A percentile compares a stretch with the other conserved stretches of the same genome.
These are phyloP conservation scores for Peziza echinospora DNA, from an alignment of 495 filamentous ascomycete species.

Conservation along the genomic window DNA sequence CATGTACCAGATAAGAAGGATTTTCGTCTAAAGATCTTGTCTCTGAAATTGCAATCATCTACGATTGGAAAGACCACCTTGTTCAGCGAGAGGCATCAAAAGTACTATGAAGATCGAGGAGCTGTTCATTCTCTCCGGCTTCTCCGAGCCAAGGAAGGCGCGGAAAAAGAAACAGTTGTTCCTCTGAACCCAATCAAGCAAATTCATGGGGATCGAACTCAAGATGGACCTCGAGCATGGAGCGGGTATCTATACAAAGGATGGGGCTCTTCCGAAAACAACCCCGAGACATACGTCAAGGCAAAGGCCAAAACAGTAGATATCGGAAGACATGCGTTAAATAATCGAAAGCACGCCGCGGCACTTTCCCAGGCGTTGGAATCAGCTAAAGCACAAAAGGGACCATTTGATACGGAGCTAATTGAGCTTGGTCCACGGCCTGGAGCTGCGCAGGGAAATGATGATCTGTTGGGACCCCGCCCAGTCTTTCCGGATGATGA, in stretches of 20 bases:
- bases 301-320: not conserved
- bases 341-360: no score
- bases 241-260: not conserved
- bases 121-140: slow-evolving; percentile 5
- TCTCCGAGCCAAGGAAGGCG: slow-evolving; percentile 8
- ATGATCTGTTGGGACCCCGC: not conserved
- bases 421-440: not conserved
- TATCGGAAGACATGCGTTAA: not conserved
- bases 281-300: not conserved
- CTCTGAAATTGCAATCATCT: slow-evolving; percentile 8
- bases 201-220: not conserved
- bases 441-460: not conserved
- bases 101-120: slow-evolving; percentile 4
- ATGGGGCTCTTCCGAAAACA: not conserved
- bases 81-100: slow-evolving; percentile 7
- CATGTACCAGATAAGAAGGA: slow-evolving; percentile 11
- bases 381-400: no score
- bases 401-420: no score
- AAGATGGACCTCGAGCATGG: not conserved
- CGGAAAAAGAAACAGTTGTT: slow-evolving; percentile 5
- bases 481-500: not conserved
- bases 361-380: no score
- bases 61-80: slow-evolving; percentile 10
- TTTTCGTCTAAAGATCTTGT: slow-evolving; percentile 14
- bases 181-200: slow-evolving; percentile 10